Evolutionary conservation across 345 rosid species (phyloP).

Genomic region (Sisymbrium altissimum): DNA sequence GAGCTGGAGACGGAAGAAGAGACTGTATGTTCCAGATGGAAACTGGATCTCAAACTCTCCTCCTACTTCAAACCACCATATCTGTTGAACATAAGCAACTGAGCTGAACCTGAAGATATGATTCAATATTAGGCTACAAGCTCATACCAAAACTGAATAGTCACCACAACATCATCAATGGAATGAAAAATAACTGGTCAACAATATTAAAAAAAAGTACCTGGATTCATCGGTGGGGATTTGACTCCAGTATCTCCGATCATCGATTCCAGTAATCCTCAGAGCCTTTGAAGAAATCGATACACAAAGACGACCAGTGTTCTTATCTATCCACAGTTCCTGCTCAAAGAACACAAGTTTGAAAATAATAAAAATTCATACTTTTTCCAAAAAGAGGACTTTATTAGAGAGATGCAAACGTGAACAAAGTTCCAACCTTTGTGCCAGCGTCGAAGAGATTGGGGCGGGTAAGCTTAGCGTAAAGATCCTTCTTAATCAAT

Average conservation of each 20-base stretch:
- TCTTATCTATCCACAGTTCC: conserved; percentile 71
- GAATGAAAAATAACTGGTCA: not conserved
- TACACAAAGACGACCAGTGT: conserved; percentile 51
- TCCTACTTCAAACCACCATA: conserved; percentile 94
- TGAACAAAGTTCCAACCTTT: conserved; percentile 37
- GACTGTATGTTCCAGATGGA: conserved; percentile 66
- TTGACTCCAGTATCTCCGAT: conserved; percentile 72
- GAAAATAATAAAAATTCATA: not conserved
- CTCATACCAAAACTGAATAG: no score
- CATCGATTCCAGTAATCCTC: conserved; percentile 72
- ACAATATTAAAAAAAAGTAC: no score
- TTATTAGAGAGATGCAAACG: not conserved
- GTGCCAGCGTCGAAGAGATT: conserved; percentile 47
- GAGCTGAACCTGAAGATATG: conserved; percentile 55
- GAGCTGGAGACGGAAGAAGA: conserved; percentile 75
- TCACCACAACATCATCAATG: not conserved
- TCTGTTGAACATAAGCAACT: conserved; percentile 88
- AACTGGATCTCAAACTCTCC: conserved; percentile 82
- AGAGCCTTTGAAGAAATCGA: conserved; percentile 58
- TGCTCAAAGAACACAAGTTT: conserved; percentile 19
- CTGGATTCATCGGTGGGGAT: conserved; percentile 61
- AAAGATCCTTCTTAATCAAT: conserved; percentile 44
- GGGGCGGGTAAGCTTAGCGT: conserved; percentile 40
- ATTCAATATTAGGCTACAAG: no score
- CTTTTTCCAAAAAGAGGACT: not conserved